phyloP scores from a whole-genome alignment of 176 grass and related monocot species.

The Zoysia japonica region DNA sequence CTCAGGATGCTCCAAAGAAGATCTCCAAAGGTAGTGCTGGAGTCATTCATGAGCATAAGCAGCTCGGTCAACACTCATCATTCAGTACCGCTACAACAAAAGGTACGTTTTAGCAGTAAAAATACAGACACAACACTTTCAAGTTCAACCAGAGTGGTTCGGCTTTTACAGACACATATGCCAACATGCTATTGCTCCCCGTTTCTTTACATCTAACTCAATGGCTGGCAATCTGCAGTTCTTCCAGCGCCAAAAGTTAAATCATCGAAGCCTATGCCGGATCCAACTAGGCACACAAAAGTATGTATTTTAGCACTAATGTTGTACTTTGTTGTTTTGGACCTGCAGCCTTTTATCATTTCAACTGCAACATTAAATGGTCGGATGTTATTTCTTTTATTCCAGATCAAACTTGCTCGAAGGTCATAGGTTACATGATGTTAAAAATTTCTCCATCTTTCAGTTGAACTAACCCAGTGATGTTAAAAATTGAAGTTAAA shows the following conservation, averaged over 20 bases:
- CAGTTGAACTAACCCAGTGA: conserved; percentile 14
- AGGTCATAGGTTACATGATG: conserved; percentile 1
- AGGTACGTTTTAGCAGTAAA: conserved; percentile 27
- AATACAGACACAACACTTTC: not conserved
- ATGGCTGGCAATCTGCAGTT: conserved; percentile 39
- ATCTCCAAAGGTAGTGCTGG: conserved; percentile 23
- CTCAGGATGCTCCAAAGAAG: conserved; percentile 47
- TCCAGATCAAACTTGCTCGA: conserved; percentile 8
- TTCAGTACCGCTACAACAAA: conserved; percentile 15
- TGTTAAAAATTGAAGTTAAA: not conserved
- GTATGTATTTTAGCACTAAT: conserved; percentile 45
- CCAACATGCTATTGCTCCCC: not conserved
- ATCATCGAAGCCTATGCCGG: conserved; percentile 17
- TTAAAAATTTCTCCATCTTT: not conserved
- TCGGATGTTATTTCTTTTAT: conserved; percentile 4
- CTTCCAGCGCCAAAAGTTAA: conserved; percentile 35
- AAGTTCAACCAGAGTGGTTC: not conserved
- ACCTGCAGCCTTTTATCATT: not conserved
- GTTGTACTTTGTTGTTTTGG: conserved; percentile 27
- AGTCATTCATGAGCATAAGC: conserved; percentile 18
- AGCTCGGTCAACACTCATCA: not conserved
- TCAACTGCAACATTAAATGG: conserved; percentile 15
- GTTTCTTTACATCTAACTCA: conserved; percentile 25
- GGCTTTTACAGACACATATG: not conserved
- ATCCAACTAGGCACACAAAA: conserved; percentile 17